phyloP scores from a whole-genome alignment of 106 monocot species.

The Xerophyta viscosa region DNA sequence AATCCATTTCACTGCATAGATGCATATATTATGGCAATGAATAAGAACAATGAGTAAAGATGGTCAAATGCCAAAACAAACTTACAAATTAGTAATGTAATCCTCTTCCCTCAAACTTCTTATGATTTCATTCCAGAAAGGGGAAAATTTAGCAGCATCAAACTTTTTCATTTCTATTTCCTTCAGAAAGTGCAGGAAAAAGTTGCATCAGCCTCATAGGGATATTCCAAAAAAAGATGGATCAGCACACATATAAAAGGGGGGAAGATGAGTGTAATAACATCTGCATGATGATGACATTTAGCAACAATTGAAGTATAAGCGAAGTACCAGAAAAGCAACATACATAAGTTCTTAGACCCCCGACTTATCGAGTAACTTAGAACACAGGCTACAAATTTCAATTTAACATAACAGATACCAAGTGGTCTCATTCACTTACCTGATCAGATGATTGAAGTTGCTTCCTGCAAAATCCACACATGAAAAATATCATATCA shows the following conservation, averaged over 20 bases:
- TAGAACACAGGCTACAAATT: too few relatives aligned
- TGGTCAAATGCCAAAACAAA: background rate
- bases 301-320: too few relatives aligned
- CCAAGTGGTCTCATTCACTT: background rate
- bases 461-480: constrained; percentile 33
- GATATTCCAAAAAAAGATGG: constrained; percentile 6
- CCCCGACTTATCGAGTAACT: too few relatives aligned
- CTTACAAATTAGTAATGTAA: constrained; percentile 81
- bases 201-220: background rate
- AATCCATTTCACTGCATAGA: constrained; percentile 59
- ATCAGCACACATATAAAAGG: too few relatives aligned
- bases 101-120: constrained; percentile 83
- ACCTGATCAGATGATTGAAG: constrained; percentile 60
- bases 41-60: background rate
- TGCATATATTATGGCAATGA: background rate
- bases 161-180: constrained; percentile 49
- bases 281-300: too few relatives aligned
- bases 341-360: too few relatives aligned
- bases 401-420: too few relatives aligned
- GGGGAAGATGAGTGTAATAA: too few relatives aligned
- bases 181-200: constrained; percentile 20
- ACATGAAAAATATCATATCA: constrained; percentile 4
- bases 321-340: too few relatives aligned
- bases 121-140: constrained; percentile 95
- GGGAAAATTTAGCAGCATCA: constrained; percentile 92